Conservation (phyloP, 352 stramenopile genomes). For the Phytophthora crassamura region DNA sequence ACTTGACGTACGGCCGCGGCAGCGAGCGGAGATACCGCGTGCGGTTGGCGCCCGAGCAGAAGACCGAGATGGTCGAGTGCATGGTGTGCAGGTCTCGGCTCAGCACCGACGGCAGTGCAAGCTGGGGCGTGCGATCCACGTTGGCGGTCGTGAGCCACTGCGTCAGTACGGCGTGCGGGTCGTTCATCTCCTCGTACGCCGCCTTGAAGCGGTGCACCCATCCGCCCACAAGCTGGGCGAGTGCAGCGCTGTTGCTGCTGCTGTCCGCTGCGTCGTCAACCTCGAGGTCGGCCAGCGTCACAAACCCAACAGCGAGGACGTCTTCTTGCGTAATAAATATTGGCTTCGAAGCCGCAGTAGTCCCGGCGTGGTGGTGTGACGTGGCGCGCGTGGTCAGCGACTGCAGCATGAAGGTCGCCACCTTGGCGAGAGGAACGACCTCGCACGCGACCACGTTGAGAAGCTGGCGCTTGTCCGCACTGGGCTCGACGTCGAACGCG, state of each 20-base stretch:
- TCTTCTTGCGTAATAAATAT: constrained; percentile 67
- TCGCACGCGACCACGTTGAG: constrained; percentile 82
- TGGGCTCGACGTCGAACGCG: constrained; percentile 37
- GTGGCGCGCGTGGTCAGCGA: constrained; percentile 28
- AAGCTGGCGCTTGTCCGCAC: constrained; percentile 52
- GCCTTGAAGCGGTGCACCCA: constrained; percentile 76
- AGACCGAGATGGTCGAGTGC: constrained; percentile 78
- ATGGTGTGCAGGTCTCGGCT: constrained; percentile 79
- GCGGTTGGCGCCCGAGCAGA: constrained; percentile 67
- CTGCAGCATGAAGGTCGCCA: constrained; percentile 74
- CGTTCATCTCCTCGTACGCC: constrained; percentile 83
- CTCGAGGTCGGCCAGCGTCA: constrained; percentile 40
- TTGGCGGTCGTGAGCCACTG: constrained; percentile 85
- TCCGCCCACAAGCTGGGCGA: constrained; percentile 51
- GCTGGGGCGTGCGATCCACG: constrained; percentile 37
- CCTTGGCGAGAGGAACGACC: constrained; percentile 71
- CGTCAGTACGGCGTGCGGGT: constrained; percentile 66
- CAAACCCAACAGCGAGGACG: constrained; percentile 54
- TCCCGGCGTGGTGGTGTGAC: constrained; percentile 18
- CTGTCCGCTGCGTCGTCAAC: constrained; percentile 1
- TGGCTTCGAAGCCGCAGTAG: constrained; percentile 48
- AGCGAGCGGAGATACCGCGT: constrained; percentile 77
- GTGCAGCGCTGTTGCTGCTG: constrained; percentile 11
- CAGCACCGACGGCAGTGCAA: constrained; percentile 53
- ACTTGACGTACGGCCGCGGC: constrained; percentile 81